Conservation (phyloP, 768 basidiomycete genomes). For the Hericium alpestre region DNA sequence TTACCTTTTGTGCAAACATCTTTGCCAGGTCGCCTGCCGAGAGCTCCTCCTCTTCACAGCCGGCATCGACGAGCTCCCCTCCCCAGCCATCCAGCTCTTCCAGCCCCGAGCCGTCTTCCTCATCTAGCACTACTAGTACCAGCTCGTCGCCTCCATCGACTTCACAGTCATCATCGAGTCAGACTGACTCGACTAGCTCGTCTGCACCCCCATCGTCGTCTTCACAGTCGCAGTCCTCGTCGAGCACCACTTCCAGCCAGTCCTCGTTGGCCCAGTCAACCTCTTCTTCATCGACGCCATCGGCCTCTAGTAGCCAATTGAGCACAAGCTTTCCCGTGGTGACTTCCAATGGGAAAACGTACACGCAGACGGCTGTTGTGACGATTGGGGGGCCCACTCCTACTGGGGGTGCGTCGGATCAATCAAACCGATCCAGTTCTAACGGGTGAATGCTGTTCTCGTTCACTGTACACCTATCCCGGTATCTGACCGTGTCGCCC, state of each 20-base stretch:
- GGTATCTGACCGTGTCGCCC: not conserved
- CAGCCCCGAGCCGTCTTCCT: not conserved
- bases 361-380: constrained; percentile 10
- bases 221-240: not conserved
- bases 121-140: not conserved
- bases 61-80: not conserved
- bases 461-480: not conserved
- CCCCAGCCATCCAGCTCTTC: not conserved
- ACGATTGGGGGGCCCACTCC: not conserved
- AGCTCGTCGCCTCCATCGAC: not conserved
- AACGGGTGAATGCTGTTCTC: not conserved
- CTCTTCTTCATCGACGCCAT: not conserved
- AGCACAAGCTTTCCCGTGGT: not conserved
- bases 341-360: constrained; percentile 8
- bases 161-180: constrained; percentile 1
- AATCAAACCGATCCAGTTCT: not conserved
- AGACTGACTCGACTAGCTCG: not conserved
- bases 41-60: not conserved
- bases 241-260: not conserved
- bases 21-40: too few relatives aligned
- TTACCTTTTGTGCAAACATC: too few relatives aligned
- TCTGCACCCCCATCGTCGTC: not conserved
- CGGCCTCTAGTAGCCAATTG: constrained; percentile 4
- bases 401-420: not conserved
- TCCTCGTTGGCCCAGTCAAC: not conserved